phyloP scores from a whole-genome alignment of 2,329 filamentous ascomycete species.

The Apiospora kogelbergensis region DNA sequence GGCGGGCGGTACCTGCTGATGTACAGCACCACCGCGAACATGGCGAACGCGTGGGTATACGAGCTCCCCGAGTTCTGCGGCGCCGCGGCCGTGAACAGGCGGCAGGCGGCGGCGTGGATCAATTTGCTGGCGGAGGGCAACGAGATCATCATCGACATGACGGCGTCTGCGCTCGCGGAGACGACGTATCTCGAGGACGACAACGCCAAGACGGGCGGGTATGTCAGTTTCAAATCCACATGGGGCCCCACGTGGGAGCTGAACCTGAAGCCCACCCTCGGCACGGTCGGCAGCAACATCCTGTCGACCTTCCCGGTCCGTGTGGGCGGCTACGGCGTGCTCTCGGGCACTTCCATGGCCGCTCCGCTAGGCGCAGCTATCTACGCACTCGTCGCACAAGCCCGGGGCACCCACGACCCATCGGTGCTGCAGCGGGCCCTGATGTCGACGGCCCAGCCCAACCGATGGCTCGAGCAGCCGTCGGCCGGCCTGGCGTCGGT shows the following conservation, averaged over 20 bases:
- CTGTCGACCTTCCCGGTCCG: slow-evolving; percentile 55
- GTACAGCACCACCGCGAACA: slow-evolving; percentile 48
- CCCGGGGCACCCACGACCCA: slow-evolving; percentile 38
- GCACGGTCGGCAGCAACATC: slow-evolving; percentile 57
- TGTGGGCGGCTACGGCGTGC: slow-evolving; percentile 49
- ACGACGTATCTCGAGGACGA: neutral
- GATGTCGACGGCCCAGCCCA: too few relatives aligned
- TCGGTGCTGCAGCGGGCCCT: neutral
- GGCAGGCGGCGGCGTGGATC: neutral
- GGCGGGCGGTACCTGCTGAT: slow-evolving; percentile 62
- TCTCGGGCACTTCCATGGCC: slow-evolving; percentile 44
- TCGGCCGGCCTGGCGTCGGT: slow-evolving; percentile 29
- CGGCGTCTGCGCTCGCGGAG: too few relatives aligned
- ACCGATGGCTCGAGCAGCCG: too few relatives aligned
- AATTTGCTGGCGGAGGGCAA: neutral
- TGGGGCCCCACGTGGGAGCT: slow-evolving; percentile 56
- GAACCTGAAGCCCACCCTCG: slow-evolving; percentile 47
- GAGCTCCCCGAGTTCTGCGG: too few relatives aligned
- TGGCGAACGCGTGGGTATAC: too few relatives aligned
- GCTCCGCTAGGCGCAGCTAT: slow-evolving; percentile 51
- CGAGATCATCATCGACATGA: too few relatives aligned
- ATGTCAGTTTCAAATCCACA: slow-evolving; percentile 47
- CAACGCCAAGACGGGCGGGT: slow-evolving; percentile 50
- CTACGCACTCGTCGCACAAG: slow-evolving; percentile 48
- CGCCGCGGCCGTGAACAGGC: too few relatives aligned